These are phyloP conservation scores for Musa balbisiana DNA, from an alignment of 202 grass and related monocot species.

Conservation along the genomic window DNA sequence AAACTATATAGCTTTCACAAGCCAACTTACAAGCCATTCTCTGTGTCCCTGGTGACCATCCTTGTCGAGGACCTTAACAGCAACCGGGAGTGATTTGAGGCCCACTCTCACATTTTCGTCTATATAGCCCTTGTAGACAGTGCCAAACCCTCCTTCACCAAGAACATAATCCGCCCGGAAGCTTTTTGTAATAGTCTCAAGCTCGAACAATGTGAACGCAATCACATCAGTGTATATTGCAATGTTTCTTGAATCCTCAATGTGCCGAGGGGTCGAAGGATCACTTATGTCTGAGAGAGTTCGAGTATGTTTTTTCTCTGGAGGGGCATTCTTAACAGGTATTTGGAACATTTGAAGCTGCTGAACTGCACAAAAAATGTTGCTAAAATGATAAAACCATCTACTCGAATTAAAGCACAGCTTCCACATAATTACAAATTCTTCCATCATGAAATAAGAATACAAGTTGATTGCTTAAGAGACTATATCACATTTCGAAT, in stretches of 20 bases:
- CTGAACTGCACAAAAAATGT: conserved; percentile 48
- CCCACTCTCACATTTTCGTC: conserved; percentile 98
- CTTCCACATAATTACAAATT: not conserved
- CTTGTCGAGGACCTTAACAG: conserved; percentile 96
- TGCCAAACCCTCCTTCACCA: conserved; percentile 95
- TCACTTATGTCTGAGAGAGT: conserved; percentile 68
- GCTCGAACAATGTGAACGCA: conserved; percentile 85
- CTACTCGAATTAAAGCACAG: not conserved
- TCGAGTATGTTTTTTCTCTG: conserved; percentile 47
- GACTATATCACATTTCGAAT: not conserved
- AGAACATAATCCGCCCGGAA: conserved; percentile 91
- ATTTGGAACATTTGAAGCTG: conserved; percentile 86
- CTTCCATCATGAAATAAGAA: not conserved
- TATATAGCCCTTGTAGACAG: conserved; percentile 98
- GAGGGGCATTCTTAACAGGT: conserved; percentile 44
- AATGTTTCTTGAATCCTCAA: conserved; percentile 91
- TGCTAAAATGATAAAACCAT: not conserved
- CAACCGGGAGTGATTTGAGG: conserved; percentile 87
- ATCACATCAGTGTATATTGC: conserved; percentile 96
- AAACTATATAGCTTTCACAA: conserved; percentile 1
- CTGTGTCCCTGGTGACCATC: conserved; percentile 95
- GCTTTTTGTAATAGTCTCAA: conserved; percentile 96
- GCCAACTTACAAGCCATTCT: conserved; percentile 89
- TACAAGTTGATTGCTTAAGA: not conserved
- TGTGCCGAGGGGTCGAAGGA: conserved; percentile 59